Base-by-base conservation (phyloP, 1,284 basidiomycete genomes). In the Pseudozyma tsukubaensis region DNA sequence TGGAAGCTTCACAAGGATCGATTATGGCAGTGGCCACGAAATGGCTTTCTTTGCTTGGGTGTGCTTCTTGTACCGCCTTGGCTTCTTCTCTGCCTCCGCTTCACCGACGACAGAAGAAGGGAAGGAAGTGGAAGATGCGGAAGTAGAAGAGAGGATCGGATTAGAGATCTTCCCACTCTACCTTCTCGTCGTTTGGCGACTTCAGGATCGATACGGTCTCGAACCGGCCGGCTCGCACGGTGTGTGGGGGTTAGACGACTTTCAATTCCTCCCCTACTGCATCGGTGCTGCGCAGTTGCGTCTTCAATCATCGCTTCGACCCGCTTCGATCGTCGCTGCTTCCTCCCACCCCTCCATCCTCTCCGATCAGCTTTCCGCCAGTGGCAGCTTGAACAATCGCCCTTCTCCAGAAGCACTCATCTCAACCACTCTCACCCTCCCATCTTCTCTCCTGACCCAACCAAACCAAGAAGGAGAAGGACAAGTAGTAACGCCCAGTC, bases 201-300 rank as follows among this genome's bases (percentile, higher is more conserved):
- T 97, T 35, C 97, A 99, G 83, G 92, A 94, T 78, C 89, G 90
- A 24, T 99, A 98, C 84, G 90, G 88, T 48, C 89, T 99, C 8
- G 96, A 99, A 85, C 96, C 97, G 4, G 96, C 96, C 0, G 96
- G 96, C 3, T 94, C 92, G 71, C 97, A 99, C 81, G 96, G 96
- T 9, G 96, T 98, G 0, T 99, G 96, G 96, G 96, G 96, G 0
- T 86, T 99, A 37, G 83, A 99, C 83, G 97, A 99, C 84, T 97
- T 92, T 70, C 90, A 89, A 56, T 97, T 97, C 85, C 87, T 97
- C 24, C 91, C 92, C 24, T 98, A 98, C 84, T 88, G 97, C 10
- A 92, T 97, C 81, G 96, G 96, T 5, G 93, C 94, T 67, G 93
- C 90, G 2, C 94, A 98, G 85, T 87, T 98, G 8, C 88, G 92